Evolutionary conservation across 257 asterid genomes (phyloP).

Genomic region (Paulownia fortunei): DNA sequence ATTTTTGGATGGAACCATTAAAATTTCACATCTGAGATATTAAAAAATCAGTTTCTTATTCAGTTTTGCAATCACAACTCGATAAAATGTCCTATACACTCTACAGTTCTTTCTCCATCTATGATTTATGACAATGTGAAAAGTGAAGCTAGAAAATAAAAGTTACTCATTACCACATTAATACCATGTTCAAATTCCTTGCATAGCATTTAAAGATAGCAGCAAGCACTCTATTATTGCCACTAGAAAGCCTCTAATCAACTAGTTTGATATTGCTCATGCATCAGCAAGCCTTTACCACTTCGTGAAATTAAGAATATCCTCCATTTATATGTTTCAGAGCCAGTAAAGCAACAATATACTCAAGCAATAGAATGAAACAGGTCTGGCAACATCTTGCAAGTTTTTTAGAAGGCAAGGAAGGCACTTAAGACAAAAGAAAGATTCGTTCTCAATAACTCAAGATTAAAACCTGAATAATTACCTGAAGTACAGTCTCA

Average conservation of each 20-base stretch:
- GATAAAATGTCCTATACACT: not conserved
- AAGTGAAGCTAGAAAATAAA: constrained; percentile 12
- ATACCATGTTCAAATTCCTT: constrained; percentile 17
- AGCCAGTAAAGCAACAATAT: constrained; percentile 12
- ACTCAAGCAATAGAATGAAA: constrained; percentile 22
- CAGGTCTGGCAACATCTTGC: not conserved
- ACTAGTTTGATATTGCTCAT: constrained; percentile 5
- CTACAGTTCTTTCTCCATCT: not conserved
- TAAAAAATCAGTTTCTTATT: constrained; percentile 1
- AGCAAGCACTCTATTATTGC: not conserved
- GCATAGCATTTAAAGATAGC: constrained; percentile 17
- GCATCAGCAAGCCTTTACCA: constrained; percentile 21
- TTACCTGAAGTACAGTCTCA: constrained; percentile 97
- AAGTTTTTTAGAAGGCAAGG: constrained; percentile 23
- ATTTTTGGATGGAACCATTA: not conserved
- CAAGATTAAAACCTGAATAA: constrained; percentile 21
- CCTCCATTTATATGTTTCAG: constrained; percentile 20
- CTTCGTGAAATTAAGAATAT: constrained; percentile 6
- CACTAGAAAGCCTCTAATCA: constrained; percentile 22
- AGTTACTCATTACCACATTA: not conserved
- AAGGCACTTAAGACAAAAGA: constrained; percentile 1
- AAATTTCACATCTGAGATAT: constrained; percentile 11
- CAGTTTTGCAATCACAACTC: constrained; percentile 7
- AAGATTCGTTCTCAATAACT: not conserved
- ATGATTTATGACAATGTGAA: constrained; percentile 17